Base-by-base conservation (phyloP, 805 yeast genomes). In the Candida ortonii region DNA sequence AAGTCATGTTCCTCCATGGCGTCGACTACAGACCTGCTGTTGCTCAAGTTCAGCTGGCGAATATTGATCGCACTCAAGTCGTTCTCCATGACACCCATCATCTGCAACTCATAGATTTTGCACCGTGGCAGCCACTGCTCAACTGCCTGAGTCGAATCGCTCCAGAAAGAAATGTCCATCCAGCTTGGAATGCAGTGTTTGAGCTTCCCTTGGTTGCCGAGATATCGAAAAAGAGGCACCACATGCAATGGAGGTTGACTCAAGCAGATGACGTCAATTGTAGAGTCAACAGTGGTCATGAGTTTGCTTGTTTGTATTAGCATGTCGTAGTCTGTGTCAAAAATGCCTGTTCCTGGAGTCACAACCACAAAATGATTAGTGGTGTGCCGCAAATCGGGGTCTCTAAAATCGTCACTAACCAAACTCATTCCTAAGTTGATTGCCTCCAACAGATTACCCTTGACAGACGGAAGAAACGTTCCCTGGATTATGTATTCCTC, bases 51-150 rank as follows among this genome's bases (percentile, higher is more conserved):
- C 32, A 88, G 61, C 32, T 80, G 71, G 12, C 78, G 80, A 8
- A 89, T 73, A 7, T 78, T 74, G 6, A 83, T 74, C 9, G 82
- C 76, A 44, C 79, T 77, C 38, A 80, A 66, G 51, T 93, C 96
- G 49, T 85, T 86, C 50, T 90, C 97, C 81, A 90, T 87, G 6
- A 93, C 74, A 0, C 97, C 97, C 94, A 90, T 90, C 97, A 93
- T 93, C 57, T 93, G 97, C 13, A 93, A 62, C 51, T 90, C 97
- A 57, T 93, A 90, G 32, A 93, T 89, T 50, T 86, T 87, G 59
- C 97, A 88, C 22, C 93, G 68, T 0, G 98, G 97, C n/a, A 82
- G 73, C 97, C 97, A 90, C 46, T 76, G 83, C 20, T 67, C 66
- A 22, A 61, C 60, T 4, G 59, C 49, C 14, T 65, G 63, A 18